Percentiles rank a stretch among this genome's conserved stretches.
These are phyloP conservation scores for Crepidotus variabilis DNA, from an alignment of 768 basidiomycete genomes.

Conservation along the genomic window DNA sequence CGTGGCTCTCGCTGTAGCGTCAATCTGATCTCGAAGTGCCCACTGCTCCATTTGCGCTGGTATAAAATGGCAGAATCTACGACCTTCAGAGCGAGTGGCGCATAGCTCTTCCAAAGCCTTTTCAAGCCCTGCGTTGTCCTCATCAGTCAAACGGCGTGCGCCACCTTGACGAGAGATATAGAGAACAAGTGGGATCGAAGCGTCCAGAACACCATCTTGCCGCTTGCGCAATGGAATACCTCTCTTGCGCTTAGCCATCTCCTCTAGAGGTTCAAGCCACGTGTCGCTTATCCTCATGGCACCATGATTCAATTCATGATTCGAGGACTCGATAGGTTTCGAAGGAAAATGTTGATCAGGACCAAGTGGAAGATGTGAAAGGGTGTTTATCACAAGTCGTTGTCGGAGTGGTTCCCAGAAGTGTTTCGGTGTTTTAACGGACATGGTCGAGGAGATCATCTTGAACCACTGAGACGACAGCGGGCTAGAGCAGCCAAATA, in stretches of 20 bases:
- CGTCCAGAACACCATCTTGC: neutral
- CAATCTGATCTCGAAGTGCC: slow-evolving; percentile 59
- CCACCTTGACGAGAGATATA: slow-evolving; percentile 60
- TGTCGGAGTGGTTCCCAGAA: slow-evolving; percentile 32
- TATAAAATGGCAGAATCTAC: slow-evolving; percentile 36
- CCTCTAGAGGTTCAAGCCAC: neutral
- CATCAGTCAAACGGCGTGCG: slow-evolving; percentile 31
- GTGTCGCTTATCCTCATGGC: neutral
- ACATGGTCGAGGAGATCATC: slow-evolving; percentile 33
- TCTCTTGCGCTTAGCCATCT: neutral
- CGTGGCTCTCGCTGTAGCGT: slow-evolving; percentile 35
- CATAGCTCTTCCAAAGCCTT: slow-evolving; percentile 37
- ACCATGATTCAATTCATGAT: slow-evolving; percentile 5
- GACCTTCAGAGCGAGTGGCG: neutral
- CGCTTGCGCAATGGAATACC: neutral
- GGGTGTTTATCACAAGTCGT: slow-evolving; percentile 22
- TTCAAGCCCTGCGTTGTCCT: slow-evolving; percentile 48
- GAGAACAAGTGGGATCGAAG: slow-evolving; percentile 29
- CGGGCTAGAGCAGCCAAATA: slow-evolving; percentile 15
- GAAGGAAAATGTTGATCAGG: neutral
- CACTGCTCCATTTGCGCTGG: slow-evolving; percentile 35
- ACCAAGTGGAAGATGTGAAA: slow-evolving; percentile 23
- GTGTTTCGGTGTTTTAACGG: slow-evolving; percentile 18
- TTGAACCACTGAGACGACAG: slow-evolving; percentile 23
- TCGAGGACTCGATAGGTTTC: neutral